A percentile compares a stretch with the other conserved stretches of the same genome.
Conservation (phyloP, 345 rosid species). For the Psidium friedrichsthalianum region DNA sequence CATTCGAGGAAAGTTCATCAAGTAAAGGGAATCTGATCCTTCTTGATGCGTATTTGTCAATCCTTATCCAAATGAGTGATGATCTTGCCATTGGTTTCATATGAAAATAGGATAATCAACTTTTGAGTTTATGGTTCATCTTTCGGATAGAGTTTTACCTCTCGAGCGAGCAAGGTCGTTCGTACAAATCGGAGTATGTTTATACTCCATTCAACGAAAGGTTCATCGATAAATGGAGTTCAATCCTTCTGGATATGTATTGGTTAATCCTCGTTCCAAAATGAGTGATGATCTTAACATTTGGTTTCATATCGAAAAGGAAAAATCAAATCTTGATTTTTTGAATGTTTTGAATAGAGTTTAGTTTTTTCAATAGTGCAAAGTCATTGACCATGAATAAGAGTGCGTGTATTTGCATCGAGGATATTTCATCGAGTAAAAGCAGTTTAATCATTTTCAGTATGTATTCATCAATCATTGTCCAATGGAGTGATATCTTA, state of each 20-base stretch:
- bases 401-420: background rate
- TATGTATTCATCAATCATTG: background rate
- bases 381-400: background rate
- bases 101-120: background rate
- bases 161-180: background rate
- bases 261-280: background rate
- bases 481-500: background rate
- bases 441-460: background rate
- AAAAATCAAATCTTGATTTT: background rate
- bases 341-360: background rate
- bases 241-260: background rate
- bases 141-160: background rate
- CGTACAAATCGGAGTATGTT: rapidly evolving
- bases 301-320: background rate
- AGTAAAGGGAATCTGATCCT: background rate
- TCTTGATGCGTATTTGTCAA: background rate
- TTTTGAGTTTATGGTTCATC: background rate
- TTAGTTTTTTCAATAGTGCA: background rate
- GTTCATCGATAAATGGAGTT: background rate
- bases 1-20: background rate
- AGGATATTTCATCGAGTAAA: background rate
- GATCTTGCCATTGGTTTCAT: background rate
- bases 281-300: background rate
- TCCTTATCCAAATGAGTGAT: background rate
- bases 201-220: background rate